Base-by-base conservation (phyloP, 768 basidiomycete genomes). In the Rhizopogon vinicolor region DNA sequence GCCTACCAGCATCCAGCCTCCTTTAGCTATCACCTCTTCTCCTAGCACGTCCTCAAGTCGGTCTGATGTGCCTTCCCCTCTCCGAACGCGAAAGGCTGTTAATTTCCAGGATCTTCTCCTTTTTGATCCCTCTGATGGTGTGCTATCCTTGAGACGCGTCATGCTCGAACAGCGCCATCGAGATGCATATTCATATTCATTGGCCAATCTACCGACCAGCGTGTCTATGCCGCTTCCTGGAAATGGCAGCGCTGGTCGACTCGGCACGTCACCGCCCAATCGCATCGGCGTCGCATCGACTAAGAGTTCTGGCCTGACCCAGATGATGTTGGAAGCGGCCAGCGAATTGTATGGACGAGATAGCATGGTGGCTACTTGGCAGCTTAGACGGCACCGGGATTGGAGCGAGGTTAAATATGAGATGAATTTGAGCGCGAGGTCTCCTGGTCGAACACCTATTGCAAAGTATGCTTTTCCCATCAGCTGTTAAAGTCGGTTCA, bases 21-120 rank as follows among this genome's bases (percentile, higher is more conserved):
- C 67, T 3, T 64, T 67, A 0, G 61, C 65, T 43, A 33, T 60
- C 58, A 52, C 59, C n/a, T 59, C 65, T 51, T 67, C 61, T 14
- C 63, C 61, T 41, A 68, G 63, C 49, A 57, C 69, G 19, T 72
- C 63, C 13, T 62, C 60, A 3, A 62, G 62, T 35, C 68, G 69
- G 18, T 68, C 69, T 2, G 67, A 62, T 43, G 64, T 67, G 9
- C 60, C 67, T 1, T 53, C 65, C 5, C 33, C 69, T 53, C 57
- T 67, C 63, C 73, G 58, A 25, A 69, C 61, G 52, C 70, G 64
- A 6, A 66, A 72, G 16, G 72, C 74, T 12, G 66, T 67, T 18
- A 82, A 83, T 56, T 80, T 77, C 60, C 86, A 87, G 64, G 87
- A 91, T 55, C 57, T 89, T 3, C 75, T 90, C 16, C 62, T 89